Evolutionary conservation across 2,329 filamentous ascomycete species (phyloP).

Genomic region (Dactylellina drechsleri): DNA sequence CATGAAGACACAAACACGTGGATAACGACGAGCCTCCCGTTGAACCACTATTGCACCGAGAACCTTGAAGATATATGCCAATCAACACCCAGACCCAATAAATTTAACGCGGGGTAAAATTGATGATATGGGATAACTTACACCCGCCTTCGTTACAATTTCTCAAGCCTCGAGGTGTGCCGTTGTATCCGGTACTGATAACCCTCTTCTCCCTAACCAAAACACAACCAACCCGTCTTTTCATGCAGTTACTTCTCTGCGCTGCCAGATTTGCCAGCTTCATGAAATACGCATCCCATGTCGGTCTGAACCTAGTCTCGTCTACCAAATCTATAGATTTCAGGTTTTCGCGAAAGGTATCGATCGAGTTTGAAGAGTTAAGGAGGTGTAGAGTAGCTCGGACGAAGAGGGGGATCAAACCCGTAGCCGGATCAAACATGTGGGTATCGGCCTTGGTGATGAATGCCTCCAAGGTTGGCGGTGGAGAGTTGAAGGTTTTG

Average conservation of each 20-base stretch:
- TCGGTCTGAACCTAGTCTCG: slow-evolving; percentile 81
- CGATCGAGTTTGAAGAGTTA: slow-evolving; percentile 79
- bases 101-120: too few species aligned
- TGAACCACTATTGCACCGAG: slow-evolving; percentile 81
- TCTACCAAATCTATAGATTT: slow-evolving; percentile 79
- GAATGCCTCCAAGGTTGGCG: slow-evolving; percentile 67
- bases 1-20: slow-evolving; percentile 95
- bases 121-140: slow-evolving; percentile 54
- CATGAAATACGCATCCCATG: slow-evolving; percentile 99
- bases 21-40: slow-evolving; percentile 77
- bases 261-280: slow-evolving; percentile 90
- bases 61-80: slow-evolving; percentile 59
- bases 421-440: slow-evolving; percentile 74
- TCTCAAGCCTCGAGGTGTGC: slow-evolving; percentile 85
- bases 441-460: slow-evolving; percentile 74
- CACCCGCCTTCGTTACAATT: slow-evolving; percentile 97
- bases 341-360: slow-evolving; percentile 77
- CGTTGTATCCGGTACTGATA: slow-evolving; percentile 96
- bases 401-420: slow-evolving; percentile 79
- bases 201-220: slow-evolving; percentile 86
- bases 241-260: slow-evolving; percentile 96
- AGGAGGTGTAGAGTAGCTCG: slow-evolving; percentile 85
- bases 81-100: slow-evolving; percentile 25
- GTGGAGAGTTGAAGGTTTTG: slow-evolving; percentile 57
- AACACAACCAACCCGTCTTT: slow-evolving; percentile 92